phyloP scores from a whole-genome alignment of 2,329 filamentous ascomycete species.

The Aulographum hederae region DNA sequence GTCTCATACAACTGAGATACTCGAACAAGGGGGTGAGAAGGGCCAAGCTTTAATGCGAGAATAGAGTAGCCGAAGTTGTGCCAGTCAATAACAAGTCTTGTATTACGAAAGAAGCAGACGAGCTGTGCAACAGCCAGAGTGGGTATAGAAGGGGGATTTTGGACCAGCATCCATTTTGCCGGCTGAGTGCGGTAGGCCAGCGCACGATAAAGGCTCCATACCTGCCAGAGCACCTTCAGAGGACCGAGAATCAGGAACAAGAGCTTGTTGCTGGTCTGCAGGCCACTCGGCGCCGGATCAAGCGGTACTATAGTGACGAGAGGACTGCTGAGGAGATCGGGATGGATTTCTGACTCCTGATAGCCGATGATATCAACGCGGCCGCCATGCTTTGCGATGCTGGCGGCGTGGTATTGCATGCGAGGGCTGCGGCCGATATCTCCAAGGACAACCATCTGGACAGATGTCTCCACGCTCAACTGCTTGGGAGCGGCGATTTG shows the following conservation, averaged over 20 bases:
- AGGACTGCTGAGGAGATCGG: conserved; percentile 51
- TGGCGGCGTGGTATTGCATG: conserved; percentile 97
- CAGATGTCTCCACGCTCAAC: no score
- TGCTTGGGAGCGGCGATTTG: conserved; percentile 7
- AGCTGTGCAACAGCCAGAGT: conserved; percentile 61
- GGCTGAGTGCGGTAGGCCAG: conserved; percentile 60
- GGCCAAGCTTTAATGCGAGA: conserved; percentile 47
- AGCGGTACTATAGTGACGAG: conserved; percentile 57
- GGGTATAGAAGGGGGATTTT: conserved; percentile 90
- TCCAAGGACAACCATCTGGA: conserved; percentile 81
- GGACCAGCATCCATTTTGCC: conserved; percentile 69
- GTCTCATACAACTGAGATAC: conserved; percentile 65
- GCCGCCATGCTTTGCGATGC: conserved; percentile 66
- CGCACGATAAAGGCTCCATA: conserved; percentile 49
- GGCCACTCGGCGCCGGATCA: conserved; percentile 42
- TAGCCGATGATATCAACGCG: conserved; percentile 79
- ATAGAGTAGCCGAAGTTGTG: conserved; percentile 98
- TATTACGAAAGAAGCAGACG: conserved; percentile 59
- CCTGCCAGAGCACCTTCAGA: conserved; percentile 72
- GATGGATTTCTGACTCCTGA: conserved; percentile 65
- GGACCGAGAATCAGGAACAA: conserved; percentile 66
- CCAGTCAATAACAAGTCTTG: conserved; percentile 82
- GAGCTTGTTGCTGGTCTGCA: conserved; percentile 49
- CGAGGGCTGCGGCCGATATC: conserved; percentile 91
- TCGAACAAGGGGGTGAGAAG: conserved; percentile 54